Evolutionary conservation across 345 rosid species (phyloP).

Genomic region (Arabidopsis suecica): DNA sequence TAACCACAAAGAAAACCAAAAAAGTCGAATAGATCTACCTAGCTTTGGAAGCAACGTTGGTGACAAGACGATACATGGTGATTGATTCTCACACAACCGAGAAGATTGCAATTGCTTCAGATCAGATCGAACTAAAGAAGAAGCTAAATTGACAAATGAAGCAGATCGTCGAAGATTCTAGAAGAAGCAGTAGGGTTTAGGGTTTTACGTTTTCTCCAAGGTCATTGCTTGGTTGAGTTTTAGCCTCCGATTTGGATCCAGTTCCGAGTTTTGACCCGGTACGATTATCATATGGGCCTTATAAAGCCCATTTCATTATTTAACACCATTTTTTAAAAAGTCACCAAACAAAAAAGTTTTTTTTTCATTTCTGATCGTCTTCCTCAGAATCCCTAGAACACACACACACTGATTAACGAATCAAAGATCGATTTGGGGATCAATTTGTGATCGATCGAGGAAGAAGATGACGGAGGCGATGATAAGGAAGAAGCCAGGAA

Average conservation of each 20-base stretch:
- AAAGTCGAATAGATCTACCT: conserved; percentile 39
- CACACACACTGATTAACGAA: not conserved
- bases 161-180: conserved; percentile 27
- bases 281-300: conserved; percentile 20
- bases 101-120: conserved; percentile 7
- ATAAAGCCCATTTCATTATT: conserved; percentile 31
- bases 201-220: conserved; percentile 42
- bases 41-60: conserved; percentile 47
- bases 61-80: conserved; percentile 44
- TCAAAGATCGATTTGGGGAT: conserved; percentile 23
- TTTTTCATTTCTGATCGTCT: conserved; percentile 11
- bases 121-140: conserved; percentile 20
- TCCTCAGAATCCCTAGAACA: conserved; percentile 33
- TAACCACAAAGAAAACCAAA: not conserved
- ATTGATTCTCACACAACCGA: conserved; percentile 9
- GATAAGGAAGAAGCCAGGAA: conserved; percentile 98
- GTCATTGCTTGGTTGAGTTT: conserved; percentile 10
- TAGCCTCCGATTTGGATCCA: conserved; percentile 32
- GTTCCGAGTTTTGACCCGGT: conserved; percentile 25
- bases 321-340: not conserved
- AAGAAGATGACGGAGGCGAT: conserved; percentile 86
- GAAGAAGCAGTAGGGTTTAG: conserved; percentile 44
- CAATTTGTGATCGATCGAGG: not conserved
- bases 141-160: conserved; percentile 25
- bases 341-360: too few relatives aligned